Evolutionary conservation across 331 rosid genomes (phyloP).

Genomic region (Malus hybrid): DNA sequence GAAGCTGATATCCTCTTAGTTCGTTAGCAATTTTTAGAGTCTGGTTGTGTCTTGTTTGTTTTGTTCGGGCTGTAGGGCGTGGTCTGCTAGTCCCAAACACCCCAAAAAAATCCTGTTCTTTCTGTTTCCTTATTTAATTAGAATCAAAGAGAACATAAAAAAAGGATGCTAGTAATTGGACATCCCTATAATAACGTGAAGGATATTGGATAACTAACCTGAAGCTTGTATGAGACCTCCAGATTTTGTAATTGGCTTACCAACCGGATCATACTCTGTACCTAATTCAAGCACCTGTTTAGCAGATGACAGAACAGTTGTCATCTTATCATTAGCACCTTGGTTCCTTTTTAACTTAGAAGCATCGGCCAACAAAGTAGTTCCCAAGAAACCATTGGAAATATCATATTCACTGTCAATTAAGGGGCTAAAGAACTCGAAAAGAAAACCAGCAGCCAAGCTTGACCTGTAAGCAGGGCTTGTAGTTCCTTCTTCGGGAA

Average conservation of each 20-base stretch:
- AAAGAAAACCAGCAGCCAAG: slow-evolving; percentile 68
- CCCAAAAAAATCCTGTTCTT: neutral
- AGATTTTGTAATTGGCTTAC: slow-evolving; percentile 55
- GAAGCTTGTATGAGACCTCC: slow-evolving; percentile 87
- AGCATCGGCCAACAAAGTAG: neutral
- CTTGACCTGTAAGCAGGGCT: slow-evolving; percentile 57
- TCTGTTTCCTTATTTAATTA: neutral
- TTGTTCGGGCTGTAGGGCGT: neutral
- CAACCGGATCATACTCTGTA: slow-evolving; percentile 54
- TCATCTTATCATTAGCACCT: slow-evolving; percentile 5
- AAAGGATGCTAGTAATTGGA: neutral
- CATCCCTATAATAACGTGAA: neutral
- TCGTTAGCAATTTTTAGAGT: neutral
- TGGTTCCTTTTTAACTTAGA: slow-evolving; percentile 20
- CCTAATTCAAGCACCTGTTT: slow-evolving; percentile 51
- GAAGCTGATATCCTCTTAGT: neutral
- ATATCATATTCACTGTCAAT: slow-evolving; percentile 17
- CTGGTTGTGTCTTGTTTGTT: neutral
- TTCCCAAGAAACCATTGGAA: slow-evolving; percentile 12
- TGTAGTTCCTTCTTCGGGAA: slow-evolving; percentile 49
- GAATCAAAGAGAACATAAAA: neutral
- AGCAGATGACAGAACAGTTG: slow-evolving; percentile 49
- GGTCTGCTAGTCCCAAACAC: neutral
- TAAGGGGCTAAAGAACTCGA: slow-evolving; percentile 57
- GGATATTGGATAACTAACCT: slow-evolving; percentile 33